Evolutionary conservation across 2,329 filamentous ascomycete species (phyloP).

Genomic region (Penicillium sp.): DNA sequence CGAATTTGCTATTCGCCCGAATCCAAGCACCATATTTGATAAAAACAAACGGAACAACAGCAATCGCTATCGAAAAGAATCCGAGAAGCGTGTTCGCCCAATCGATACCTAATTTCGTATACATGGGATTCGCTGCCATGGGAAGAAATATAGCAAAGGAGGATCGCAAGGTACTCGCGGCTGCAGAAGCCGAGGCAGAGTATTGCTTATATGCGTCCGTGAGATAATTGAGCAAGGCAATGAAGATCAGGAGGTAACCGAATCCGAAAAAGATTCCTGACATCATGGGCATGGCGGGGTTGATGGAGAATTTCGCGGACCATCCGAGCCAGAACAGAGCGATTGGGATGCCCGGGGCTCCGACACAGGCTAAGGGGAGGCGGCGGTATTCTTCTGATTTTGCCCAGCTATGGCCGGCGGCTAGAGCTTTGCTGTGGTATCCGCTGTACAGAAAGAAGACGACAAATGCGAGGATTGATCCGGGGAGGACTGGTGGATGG

Average conservation of each 20-base stretch:
- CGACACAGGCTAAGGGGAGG: constrained; percentile 39
- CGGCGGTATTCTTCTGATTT: constrained; percentile 29
- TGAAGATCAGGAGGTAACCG: constrained; percentile 45
- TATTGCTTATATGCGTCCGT: constrained; percentile 50
- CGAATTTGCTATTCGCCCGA: constrained; percentile 19
- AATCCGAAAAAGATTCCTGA: constrained; percentile 38
- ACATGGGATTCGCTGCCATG: constrained; percentile 42
- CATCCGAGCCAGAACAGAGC: constrained; percentile 40
- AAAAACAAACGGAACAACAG: constrained; percentile 39
- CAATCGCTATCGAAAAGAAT: constrained; percentile 42
- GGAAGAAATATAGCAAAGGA: constrained; percentile 47
- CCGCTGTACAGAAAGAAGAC: neutral
- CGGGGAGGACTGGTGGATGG: neutral
- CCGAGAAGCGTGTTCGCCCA: constrained; percentile 47
- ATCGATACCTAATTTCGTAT: constrained; percentile 40
- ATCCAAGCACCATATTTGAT: constrained; percentile 43
- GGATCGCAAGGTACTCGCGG: constrained; percentile 46
- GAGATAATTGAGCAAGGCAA: constrained; percentile 51
- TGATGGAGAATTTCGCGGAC: constrained; percentile 24
- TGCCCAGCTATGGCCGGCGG: neutral
- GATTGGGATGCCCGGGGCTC: constrained; percentile 42
- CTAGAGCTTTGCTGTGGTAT: neutral
- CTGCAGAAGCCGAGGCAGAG: constrained; percentile 47
- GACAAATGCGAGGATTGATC: neutral
- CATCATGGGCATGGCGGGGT: constrained; percentile 35